phyloP scores from a whole-genome alignment of 192 early-diverging fungal species.

The Mortierella alpina region DNA sequence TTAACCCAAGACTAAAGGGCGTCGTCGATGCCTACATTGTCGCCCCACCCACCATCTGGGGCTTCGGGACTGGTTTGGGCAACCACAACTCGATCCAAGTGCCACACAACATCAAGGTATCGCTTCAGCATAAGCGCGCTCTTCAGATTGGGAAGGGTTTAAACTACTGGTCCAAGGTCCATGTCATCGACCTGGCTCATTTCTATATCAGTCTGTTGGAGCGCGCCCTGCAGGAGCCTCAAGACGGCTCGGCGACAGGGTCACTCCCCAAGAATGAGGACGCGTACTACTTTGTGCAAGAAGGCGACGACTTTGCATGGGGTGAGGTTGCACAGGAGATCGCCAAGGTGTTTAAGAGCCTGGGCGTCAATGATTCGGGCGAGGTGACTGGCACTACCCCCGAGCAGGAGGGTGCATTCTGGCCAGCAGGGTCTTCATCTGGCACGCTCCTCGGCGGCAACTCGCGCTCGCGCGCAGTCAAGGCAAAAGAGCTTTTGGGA shows the following conservation, averaged over 20 bases:
- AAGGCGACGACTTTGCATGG: slow-evolving; percentile 24
- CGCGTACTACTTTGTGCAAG: slow-evolving; percentile 39
- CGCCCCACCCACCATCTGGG: slow-evolving; percentile 34
- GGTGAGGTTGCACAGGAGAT: slow-evolving; percentile 34
- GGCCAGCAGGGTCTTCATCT: not conserved
- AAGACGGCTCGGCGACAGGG: slow-evolving; percentile 6
- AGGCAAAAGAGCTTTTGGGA: slow-evolving; percentile 30
- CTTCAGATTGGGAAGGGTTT: slow-evolving; percentile 26
- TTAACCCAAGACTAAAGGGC: slow-evolving; percentile 11
- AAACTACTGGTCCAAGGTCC: slow-evolving; percentile 41
- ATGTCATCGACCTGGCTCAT: slow-evolving; percentile 41
- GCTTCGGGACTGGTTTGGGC: slow-evolving; percentile 30
- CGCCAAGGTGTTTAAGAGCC: slow-evolving; percentile 11
- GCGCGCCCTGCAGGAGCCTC: slow-evolving; percentile 30
- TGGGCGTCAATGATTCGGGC: slow-evolving; percentile 30
- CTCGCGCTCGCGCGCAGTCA: slow-evolving; percentile 28
- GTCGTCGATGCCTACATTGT: slow-evolving; percentile 46
- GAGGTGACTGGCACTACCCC: not conserved
- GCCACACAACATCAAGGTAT: slow-evolving; percentile 7
- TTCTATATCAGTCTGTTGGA: slow-evolving; percentile 32
- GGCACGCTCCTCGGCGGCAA: slow-evolving; percentile 18
- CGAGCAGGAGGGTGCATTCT: slow-evolving; percentile 17
- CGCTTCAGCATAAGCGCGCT: slow-evolving; percentile 20
- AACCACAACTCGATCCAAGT: slow-evolving; percentile 47
- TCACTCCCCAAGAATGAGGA: slow-evolving; percentile 45